Percentiles rank a stretch among this genome's conserved stretches.
Conservation (phyloP, 306 rosid species). For the Mucuna pruriens region DNA sequence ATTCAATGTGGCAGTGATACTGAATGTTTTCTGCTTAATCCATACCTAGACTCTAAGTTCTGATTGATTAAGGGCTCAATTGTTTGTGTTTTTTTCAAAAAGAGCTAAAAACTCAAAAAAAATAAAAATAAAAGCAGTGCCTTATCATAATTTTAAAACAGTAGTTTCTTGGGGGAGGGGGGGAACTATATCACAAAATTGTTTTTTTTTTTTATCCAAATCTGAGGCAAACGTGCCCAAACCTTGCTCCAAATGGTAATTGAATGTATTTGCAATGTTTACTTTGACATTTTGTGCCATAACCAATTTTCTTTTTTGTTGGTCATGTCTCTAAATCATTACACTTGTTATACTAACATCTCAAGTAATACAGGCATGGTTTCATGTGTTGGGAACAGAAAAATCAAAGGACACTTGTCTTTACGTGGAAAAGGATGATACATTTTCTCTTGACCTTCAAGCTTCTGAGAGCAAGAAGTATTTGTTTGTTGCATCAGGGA, state of each 20-base stretch:
- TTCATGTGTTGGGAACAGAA: slow-evolving; percentile 77
- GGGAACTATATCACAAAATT: background rate
- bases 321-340: background rate
- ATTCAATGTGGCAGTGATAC: background rate
- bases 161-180: background rate
- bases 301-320: background rate
- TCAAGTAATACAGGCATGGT: slow-evolving; percentile 72
- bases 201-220: background rate
- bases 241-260: slow-evolving; percentile 4
- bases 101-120: background rate
- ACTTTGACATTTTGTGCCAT: background rate
- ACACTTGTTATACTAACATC: slow-evolving; percentile 5
- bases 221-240: background rate
- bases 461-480: slow-evolving; percentile 88
- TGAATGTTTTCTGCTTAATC: background rate
- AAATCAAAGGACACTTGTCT: slow-evolving; percentile 79
- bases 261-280: slow-evolving; percentile 5
- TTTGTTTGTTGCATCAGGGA: slow-evolving; percentile 85
- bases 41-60: background rate
- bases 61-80: background rate
- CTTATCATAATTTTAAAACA: too few relatives aligned
- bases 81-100: background rate
- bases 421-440: slow-evolving; percentile 80
- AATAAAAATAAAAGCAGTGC: too few relatives aligned
- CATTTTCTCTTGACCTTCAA: slow-evolving; percentile 70